Base-by-base conservation (phyloP, 225 moss, liverwort and hornwort species). In the Bryoerythrophyllum caledonicum region DNA sequence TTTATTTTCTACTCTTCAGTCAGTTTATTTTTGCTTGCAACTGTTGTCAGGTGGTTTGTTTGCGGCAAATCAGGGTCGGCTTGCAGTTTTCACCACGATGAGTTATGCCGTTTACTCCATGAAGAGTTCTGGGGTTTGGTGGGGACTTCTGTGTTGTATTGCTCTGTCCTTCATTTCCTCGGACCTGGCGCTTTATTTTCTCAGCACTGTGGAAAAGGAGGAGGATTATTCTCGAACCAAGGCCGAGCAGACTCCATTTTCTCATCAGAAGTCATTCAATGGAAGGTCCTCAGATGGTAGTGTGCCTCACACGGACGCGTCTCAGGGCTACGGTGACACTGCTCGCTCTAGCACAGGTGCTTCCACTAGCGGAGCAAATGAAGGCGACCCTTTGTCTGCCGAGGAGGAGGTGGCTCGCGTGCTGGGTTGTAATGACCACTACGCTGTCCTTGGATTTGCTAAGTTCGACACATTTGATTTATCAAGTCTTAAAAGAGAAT, bases 331-430 rank as follows among this genome's bases (percentile, higher is more conserved):
- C 68, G 84, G 74, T 59, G 89, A 94, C 59, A 68, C 76, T 55
- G 82, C 88, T 79, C 94, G 87, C 80, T 87, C 88, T 43, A 88
- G 85, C 68, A 72, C 71, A 58, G 92, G 88, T 75, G 96, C 92
- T 73, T 96, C 96, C 72, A 96, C 92, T 51, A 92, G 94, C 74
- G 94, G 90, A 38, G 73, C 84, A 75, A 79, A 88, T 71, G 96
- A 94, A 88, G 86, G 82, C 71, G 96, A 96, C 30, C 85, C 90
- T 17, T 83, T 85, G 62, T 94, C 92, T 55, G 96, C 91, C 28
- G 96, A 92, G 76, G 94, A 96, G 69, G 96, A 96, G 84, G 94
- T 96, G 75, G 82, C 84, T 15, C 89, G 96, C 71, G 94, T 96
- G 37, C 74, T 94, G 68, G 80, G 86, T 76, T 92, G 88, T 80